These are phyloP conservation scores for Fusarium begoniae DNA, from an alignment of 2,329 filamentous ascomycete species.

Conservation along the genomic window DNA sequence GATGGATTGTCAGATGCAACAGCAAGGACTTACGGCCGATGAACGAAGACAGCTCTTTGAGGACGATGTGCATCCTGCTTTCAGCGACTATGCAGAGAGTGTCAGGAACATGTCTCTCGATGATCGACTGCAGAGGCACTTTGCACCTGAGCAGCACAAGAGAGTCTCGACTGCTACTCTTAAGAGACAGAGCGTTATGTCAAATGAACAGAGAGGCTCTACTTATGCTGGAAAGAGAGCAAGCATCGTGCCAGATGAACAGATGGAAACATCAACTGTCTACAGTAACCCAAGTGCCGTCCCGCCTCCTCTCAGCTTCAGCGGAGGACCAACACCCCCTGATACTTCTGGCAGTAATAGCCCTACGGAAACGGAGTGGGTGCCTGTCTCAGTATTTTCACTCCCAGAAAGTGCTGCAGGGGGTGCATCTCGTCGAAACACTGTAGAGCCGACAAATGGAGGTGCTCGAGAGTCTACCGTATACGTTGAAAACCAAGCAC, in stretches of 20 bases:
- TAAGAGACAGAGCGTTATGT: background rate
- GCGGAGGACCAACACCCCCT: background rate
- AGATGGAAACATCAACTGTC: background rate
- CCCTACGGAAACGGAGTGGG: constrained; percentile 13
- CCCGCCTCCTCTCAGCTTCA: constrained; percentile 7
- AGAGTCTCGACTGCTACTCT: background rate
- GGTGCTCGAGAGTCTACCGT: background rate
- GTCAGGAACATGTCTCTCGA: background rate
- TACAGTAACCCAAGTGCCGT: constrained; percentile 18
- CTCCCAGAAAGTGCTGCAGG: background rate
- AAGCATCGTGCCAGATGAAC: background rate
- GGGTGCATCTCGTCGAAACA: background rate
- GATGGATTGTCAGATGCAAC: constrained; percentile 17
- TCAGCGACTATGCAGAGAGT: constrained; percentile 29
- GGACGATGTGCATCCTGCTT: constrained; percentile 25
- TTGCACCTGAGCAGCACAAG: background rate
- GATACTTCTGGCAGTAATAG: background rate
- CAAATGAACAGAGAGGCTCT: background rate
- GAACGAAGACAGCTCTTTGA: constrained; percentile 17
- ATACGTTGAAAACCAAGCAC: constrained; percentile 3
- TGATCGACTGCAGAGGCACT: background rate
- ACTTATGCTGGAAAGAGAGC: background rate
- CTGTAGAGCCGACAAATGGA: background rate
- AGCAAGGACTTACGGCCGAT: constrained; percentile 7
- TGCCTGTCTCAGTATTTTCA: constrained; percentile 14